Evolutionary conservation across 2,329 filamentous ascomycete species (phyloP).

Genomic region (Grosmannia clavigera): DNA sequence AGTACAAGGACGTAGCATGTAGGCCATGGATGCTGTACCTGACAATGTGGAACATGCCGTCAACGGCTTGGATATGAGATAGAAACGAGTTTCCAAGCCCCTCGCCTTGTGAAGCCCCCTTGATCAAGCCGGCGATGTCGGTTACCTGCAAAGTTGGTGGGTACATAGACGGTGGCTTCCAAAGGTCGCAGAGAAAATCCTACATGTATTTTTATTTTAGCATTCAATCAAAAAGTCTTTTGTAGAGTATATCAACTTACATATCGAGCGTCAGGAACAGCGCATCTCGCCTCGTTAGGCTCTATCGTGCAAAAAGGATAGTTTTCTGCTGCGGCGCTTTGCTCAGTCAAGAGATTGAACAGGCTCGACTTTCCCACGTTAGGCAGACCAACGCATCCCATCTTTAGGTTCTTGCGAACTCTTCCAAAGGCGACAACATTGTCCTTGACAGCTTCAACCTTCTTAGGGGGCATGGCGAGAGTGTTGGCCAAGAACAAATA

Average conservation of each 20-base stretch:
- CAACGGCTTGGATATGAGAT: conserved; percentile 32
- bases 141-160: conserved; percentile 32
- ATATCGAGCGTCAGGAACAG: conserved; percentile 30
- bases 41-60: conserved; percentile 33
- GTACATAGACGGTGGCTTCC: conserved; percentile 33
- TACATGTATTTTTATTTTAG: conserved; percentile 9
- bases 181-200: conserved; percentile 32
- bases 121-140: conserved; percentile 32
- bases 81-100: conserved; percentile 33
- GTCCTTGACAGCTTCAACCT: conserved; percentile 24
- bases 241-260: conserved; percentile 17
- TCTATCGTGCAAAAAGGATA: conserved; percentile 35
- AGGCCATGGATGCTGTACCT: conserved; percentile 15
- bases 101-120: conserved; percentile 29
- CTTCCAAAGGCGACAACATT: conserved; percentile 33
- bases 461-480: conserved; percentile 28
- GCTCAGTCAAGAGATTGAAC: conserved; percentile 33
- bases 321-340: conserved; percentile 31
- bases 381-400: conserved; percentile 32
- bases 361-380: conserved; percentile 33
- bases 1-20: neutral
- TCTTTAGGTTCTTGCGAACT: conserved; percentile 32
- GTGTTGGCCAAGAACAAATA: neutral
- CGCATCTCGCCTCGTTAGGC: conserved; percentile 32
- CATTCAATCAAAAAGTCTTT: neutral